Conservation (phyloP, 345 rosid species). For the Eucalyptus melliodora region DNA sequence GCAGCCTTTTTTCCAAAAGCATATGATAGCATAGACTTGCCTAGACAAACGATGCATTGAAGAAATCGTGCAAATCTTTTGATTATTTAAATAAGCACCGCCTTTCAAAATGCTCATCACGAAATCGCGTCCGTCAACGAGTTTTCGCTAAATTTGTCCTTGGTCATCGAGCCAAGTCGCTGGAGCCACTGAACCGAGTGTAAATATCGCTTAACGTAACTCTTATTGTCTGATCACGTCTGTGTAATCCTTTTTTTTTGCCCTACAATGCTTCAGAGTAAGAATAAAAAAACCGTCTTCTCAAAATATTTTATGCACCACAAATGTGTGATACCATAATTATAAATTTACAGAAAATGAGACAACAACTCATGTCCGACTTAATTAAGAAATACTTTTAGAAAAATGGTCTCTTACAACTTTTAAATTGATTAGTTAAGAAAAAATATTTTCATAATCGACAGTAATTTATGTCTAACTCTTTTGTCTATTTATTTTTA, state of each 20-base stretch:
- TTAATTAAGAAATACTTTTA: rapidly evolving
- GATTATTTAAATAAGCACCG: neutral
- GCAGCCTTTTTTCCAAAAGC: neutral
- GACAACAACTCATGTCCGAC: neutral
- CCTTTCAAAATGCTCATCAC: neutral
- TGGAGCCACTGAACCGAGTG: neutral
- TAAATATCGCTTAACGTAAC: neutral
- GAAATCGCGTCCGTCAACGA: neutral
- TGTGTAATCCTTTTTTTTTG: neutral
- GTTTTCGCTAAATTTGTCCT: neutral
- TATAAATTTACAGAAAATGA: neutral
- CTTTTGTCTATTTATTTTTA: neutral
- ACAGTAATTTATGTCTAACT: rapidly evolving
- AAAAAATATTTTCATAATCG: neutral
- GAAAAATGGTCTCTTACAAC: rapidly evolving
- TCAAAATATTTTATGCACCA: neutral
- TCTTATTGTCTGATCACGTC: neutral
- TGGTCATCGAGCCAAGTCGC: neutral
- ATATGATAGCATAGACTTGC: neutral
- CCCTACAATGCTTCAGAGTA: rapidly evolving
- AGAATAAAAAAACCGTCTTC: neutral
- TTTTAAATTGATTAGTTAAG: neutral
- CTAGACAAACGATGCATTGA: neutral
- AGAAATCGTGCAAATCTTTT: neutral
- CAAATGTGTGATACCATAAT: neutral